These are phyloP conservation scores for Chaetomium globosum DNA, from an alignment of 2,329 filamentous ascomycete genomes.

Conservation along the genomic window DNA sequence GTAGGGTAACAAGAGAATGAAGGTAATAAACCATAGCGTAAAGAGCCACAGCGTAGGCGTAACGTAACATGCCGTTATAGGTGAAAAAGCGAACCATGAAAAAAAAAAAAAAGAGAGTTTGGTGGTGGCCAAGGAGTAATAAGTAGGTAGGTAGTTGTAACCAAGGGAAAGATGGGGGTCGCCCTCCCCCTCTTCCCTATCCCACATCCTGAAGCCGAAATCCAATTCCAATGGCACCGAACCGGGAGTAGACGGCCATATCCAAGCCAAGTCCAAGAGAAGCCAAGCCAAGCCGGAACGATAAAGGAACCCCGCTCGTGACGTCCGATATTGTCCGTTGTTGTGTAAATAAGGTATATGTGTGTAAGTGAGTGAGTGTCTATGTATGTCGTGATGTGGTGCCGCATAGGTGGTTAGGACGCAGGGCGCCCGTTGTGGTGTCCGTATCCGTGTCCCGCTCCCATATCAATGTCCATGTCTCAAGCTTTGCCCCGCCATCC, in stretches of 20 bases:
- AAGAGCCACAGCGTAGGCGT: not conserved
- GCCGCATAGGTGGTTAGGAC: not conserved
- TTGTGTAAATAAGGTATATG: not conserved
- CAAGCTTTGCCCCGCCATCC: slow-evolving; percentile 46
- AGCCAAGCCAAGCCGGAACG: not conserved
- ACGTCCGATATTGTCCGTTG: not conserved
- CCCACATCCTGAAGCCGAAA: not conserved
- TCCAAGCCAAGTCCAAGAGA: not conserved
- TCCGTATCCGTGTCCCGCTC: not conserved
- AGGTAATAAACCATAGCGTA: not conserved
- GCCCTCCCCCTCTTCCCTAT: no score
- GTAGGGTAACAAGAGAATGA: slow-evolving; percentile 2
- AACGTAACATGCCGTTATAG: not conserved
- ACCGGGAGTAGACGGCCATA: no score
- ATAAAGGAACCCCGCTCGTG: not conserved
- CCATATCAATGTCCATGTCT: not conserved
- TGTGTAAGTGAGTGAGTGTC: not conserved
- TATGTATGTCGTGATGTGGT: not conserved
- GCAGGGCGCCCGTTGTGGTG: no score
- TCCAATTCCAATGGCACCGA: not conserved
- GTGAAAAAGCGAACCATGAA: not conserved
- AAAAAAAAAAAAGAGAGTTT: not conserved
- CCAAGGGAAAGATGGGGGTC: no score
- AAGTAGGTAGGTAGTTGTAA: not conserved
- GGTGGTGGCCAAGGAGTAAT: not conserved